Evolutionary conservation across 805 yeast genomes (phyloP).

Genomic region (Saccharomycopsis javanensis): DNA sequence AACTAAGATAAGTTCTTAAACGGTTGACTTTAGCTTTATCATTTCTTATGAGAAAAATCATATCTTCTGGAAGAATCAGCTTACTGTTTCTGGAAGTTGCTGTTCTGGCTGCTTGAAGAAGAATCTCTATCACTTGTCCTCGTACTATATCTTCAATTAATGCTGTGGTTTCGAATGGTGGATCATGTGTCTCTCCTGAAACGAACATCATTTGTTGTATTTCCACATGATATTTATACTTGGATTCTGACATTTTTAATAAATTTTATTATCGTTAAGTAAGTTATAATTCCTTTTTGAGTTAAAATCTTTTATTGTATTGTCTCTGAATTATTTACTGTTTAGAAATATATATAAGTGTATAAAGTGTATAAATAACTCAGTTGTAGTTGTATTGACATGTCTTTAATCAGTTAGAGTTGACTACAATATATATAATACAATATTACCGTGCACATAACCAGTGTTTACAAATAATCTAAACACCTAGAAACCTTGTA

Average conservation of each 20-base stretch:
- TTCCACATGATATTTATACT: conserved; percentile 77
- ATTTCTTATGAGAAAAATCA: conserved; percentile 83
- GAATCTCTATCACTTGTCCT: conserved; percentile 85
- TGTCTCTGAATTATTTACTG: not conserved
- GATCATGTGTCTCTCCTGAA: conserved; percentile 88
- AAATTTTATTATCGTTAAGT: not conserved
- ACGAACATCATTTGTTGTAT: conserved; percentile 99
- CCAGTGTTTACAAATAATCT: too few relatives aligned
- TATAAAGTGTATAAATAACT: not conserved
- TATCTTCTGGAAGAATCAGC: conserved; percentile 83
- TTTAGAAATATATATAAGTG: not conserved
- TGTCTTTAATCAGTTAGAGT: not conserved
- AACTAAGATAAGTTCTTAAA: conserved; percentile 78
- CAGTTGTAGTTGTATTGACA: not conserved
- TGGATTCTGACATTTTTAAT: conserved; percentile 19
- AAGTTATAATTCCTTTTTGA: not conserved
- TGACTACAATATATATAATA: too few relatives aligned
- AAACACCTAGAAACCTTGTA: too few relatives aligned
- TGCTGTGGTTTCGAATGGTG: conserved; percentile 87
- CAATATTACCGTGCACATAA: too few relatives aligned
- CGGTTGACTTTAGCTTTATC: conserved; percentile 92
- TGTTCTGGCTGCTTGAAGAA: conserved; percentile 65
- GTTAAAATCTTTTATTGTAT: too few relatives aligned
- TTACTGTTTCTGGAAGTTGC: conserved; percentile 75
- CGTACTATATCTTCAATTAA: conserved; percentile 90